Evolutionary conservation across 2,329 filamentous ascomycete species (phyloP).

Genomic region (Elsinoe necatrix): DNA sequence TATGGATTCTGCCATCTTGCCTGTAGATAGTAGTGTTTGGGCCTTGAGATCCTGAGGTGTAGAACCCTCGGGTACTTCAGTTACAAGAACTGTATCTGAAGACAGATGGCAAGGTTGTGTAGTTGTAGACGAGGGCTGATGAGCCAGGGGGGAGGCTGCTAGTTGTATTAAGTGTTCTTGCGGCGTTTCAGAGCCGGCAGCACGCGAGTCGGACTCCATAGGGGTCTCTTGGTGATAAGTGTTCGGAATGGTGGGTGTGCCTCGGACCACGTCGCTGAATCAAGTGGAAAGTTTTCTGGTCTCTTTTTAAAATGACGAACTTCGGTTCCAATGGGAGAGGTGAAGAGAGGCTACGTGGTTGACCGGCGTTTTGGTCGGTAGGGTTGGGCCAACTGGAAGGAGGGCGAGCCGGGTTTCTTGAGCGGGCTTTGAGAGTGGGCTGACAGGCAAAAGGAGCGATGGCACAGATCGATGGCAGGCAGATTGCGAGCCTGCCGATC

Average conservation of each 20-base stretch:
- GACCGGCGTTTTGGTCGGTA: background rate
- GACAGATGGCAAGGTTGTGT: background rate
- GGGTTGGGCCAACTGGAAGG: background rate
- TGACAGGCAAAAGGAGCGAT: background rate
- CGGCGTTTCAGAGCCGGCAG: constrained; percentile 9
- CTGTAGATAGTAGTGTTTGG: background rate
- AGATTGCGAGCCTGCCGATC: constrained; percentile 13
- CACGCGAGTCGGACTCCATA: constrained; percentile 7
- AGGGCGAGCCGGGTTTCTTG: constrained; percentile 2
- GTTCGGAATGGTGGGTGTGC: background rate
- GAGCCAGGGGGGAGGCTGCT: constrained; percentile 2
- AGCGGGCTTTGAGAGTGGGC: background rate
- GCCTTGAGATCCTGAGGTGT: background rate
- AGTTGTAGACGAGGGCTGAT: background rate
- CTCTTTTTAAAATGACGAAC: background rate
- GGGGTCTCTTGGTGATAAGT: constrained; percentile 6
- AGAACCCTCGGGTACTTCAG: background rate
- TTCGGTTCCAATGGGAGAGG: background rate
- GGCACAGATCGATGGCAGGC: background rate
- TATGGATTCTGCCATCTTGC: constrained; percentile 12
- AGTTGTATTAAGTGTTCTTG: constrained; percentile 16
- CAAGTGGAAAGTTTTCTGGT: background rate
- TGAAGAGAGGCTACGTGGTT: constrained; percentile 6
- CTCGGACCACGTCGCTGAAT: constrained; percentile 12
- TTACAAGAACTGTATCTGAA: background rate